A percentile compares a stretch with the other conserved stretches of the same genome.
Conservation (phyloP, 306 rosid genomes). For the Ochetophila trinervis region DNA sequence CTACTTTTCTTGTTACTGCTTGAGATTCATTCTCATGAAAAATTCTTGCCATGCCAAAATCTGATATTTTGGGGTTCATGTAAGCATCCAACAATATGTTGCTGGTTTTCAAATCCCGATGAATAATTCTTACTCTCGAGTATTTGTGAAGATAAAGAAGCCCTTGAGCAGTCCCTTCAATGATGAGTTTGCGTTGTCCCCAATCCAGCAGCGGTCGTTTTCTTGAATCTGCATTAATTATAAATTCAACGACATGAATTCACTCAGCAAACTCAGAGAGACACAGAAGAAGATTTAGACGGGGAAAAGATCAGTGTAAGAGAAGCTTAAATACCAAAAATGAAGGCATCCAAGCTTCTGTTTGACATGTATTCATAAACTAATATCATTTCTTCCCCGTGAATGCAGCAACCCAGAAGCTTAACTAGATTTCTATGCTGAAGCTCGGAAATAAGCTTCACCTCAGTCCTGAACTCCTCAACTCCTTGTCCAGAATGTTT, state of each 20-base stretch:
- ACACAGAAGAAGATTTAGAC: neutral
- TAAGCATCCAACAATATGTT: slow-evolving; percentile 19
- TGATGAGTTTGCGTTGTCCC: neutral
- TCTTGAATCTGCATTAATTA: slow-evolving; percentile 11
- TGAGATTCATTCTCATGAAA: slow-evolving; percentile 3
- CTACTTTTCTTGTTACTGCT: slow-evolving; percentile 18
- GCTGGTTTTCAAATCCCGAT: slow-evolving; percentile 18
- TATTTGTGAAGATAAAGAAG: slow-evolving; percentile 22
- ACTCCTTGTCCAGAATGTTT: slow-evolving; percentile 30
- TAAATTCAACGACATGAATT: neutral
- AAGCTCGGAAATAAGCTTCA: slow-evolving; percentile 28
- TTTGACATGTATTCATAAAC: slow-evolving; percentile 34
- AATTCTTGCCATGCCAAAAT: slow-evolving; percentile 21
- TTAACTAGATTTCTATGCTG: slow-evolving; percentile 33
- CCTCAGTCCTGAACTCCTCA: slow-evolving; percentile 33
- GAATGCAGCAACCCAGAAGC: slow-evolving; percentile 34
- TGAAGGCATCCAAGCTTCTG: slow-evolving; percentile 35
- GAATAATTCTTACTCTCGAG: slow-evolving; percentile 21
- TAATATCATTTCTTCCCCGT: slow-evolving; percentile 25
- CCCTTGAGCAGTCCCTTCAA: slow-evolving; percentile 27
- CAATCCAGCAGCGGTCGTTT: slow-evolving; percentile 10
- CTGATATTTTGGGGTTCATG: slow-evolving; percentile 25
- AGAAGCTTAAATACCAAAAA: slow-evolving; percentile 22
- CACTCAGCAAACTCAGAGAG: neutral
- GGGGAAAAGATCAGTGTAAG: neutral